Base-by-base conservation (phyloP, 2,329 filamentous ascomycete genomes). In the Paecilomyces sp. region DNA sequence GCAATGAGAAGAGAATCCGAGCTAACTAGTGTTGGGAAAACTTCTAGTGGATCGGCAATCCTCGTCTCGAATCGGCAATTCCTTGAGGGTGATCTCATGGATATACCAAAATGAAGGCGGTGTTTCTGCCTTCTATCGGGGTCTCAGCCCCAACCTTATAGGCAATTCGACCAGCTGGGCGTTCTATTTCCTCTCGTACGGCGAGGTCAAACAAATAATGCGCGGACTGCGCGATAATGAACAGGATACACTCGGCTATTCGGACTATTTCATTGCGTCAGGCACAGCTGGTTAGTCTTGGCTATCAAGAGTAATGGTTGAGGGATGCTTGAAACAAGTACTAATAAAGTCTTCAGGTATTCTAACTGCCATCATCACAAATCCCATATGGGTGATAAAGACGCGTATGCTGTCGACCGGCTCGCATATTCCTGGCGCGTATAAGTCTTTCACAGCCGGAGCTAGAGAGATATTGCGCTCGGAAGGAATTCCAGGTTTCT, bases 311-410 rank as follows among this genome's bases (percentile, higher is more conserved):
- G 15, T 5, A 33, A 18, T 57, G 22, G 36, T 30, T 8, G 18
- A 34, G 4, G 31, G 9, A 56, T 33, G 15, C 6, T 52, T 31
- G 55, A 55, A 28, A 33, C 56, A 33, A 22, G 57, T 28, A 31
- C 7, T 13, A 18, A 56, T 55, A 11, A 8, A 56, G 28, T 36
- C 30, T 36, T 79, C 83, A 64, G 92, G 93, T 31, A 80, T 88
- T 18, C 75, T 90, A 50, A 96, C 92, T 1, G 89, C 92, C 52
- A 77, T 90, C 31, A 82, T 93, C 65, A 97, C 94, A 31, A 97
- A 97, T 72, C 94, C 94, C 2, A 88, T 99, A 67, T 99, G 94
- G 94, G 94, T 99, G 2, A 86, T 99, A 73, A 97, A 97, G 80
- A 97, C 93, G 8, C 89, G 94, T 63, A 97, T 99, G 92, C 81